Evolutionary conservation across 768 basidiomycete genomes (phyloP).

Genomic region (Cystobasidium onofrii): DNA sequence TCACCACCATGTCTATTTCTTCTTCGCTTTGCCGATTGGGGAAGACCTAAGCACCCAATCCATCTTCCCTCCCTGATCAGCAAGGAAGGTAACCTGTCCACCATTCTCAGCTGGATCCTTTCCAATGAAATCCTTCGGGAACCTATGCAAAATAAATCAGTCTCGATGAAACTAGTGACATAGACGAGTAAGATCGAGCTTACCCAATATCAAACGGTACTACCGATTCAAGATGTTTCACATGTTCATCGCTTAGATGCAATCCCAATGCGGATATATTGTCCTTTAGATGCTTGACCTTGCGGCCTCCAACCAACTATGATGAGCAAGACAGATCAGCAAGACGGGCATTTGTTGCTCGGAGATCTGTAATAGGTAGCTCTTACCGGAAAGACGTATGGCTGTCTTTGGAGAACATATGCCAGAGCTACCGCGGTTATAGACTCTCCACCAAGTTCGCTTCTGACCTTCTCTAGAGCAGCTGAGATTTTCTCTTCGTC

Average conservation of each 20-base stretch:
- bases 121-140: too few relatives aligned
- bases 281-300: slow-evolving; percentile 33
- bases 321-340: neutral
- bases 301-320: slow-evolving; percentile 33
- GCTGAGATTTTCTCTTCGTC: neutral
- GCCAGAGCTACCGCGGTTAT: slow-evolving; percentile 30
- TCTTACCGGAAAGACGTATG: slow-evolving; percentile 29
- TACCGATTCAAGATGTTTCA: slow-evolving; percentile 1
- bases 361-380: neutral
- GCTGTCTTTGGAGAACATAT: neutral
- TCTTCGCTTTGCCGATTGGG: too few relatives aligned
- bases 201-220: neutral
- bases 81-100: too few relatives aligned
- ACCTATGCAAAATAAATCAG: too few relatives aligned
- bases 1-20: too few relatives aligned
- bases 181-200: too few relatives aligned
- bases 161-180: too few relatives aligned
- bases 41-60: too few relatives aligned
- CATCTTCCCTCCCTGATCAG: too few relatives aligned
- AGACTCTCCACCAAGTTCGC: slow-evolving; percentile 3
- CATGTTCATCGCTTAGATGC: slow-evolving; percentile 23
- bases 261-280: slow-evolving; percentile 32
- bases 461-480: slow-evolving; percentile 19
- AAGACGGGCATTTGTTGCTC: too few relatives aligned
- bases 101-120: too few relatives aligned